Base-by-base conservation (phyloP, 140 eudicot genomes). In the Cichorium intybus region DNA sequence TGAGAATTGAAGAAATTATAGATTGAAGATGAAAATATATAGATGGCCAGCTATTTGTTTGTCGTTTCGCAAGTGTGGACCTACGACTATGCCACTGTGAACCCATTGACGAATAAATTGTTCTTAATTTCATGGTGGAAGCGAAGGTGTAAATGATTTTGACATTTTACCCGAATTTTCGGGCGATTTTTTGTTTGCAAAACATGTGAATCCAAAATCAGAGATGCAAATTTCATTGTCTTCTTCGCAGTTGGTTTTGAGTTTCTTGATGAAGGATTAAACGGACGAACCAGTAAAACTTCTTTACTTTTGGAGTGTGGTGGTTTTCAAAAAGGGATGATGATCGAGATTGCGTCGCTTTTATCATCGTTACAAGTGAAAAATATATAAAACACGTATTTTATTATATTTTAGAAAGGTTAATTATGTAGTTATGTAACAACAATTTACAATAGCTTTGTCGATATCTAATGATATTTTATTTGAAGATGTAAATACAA, bases 1-100 rank as follows among this genome's bases (percentile, higher is more conserved):
- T 56, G 63, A 56, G 67, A 43, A 60, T 60, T 41, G 57, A 52
- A 12, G 48, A 37, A 26, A 52, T 61, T 50, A 50, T 35, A 64
- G 53, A 71, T 37, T 15, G 43, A 7, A 48, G 53, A 71, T 17
- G 35, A 22, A 43, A 26, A 24, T 26, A 41, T 15, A 62, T 51
- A 33, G 22, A 66, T 35, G 23, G 41, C 68, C 80, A 75, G 80
- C 75, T 75, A 67, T 37, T 21, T 16, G 68, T 60, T 75, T 75
- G 80, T 75, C 75, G 70, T 59, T 37, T 75, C 34, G 49, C 43
- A 57, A 34, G 62, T 58, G 79, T 74, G 79, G 79, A 66, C 74
- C 79, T 66, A 46, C 47, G 57, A 41, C 24, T 69, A 23, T 41
- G 37, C 39, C 43, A 61, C 54, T 71, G 77, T 34, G 34, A 73